phyloP scores from a whole-genome alignment of 805 yeast genomes.

The Hanseniaspora thailandica region DNA sequence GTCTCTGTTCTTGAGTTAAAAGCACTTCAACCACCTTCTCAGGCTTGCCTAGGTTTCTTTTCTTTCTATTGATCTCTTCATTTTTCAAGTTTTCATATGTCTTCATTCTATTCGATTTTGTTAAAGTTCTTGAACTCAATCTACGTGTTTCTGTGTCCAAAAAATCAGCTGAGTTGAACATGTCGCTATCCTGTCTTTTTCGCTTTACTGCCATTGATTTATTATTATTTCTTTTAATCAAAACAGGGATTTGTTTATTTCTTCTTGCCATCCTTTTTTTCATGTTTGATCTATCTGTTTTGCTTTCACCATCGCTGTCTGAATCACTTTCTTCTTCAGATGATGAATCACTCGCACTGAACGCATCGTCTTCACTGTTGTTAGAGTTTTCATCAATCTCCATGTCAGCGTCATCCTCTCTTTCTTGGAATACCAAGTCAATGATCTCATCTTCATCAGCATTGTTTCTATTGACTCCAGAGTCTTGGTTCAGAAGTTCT shows the following conservation, averaged over 20 bases:
- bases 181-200: conserved; percentile 22
- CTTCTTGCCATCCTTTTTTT: conserved; percentile 24
- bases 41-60: neutral
- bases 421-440: conserved; percentile 54
- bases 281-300: conserved; percentile 10
- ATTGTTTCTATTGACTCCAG: conserved; percentile 16
- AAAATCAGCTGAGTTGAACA: conserved; percentile 40
- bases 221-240: conserved; percentile 29
- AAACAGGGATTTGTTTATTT: conserved; percentile 7
- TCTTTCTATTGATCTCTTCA: conserved; percentile 46
- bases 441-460: conserved; percentile 70
- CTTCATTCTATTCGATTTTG: conserved; percentile 65
- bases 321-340: conserved; percentile 20
- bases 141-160: conserved; percentile 42
- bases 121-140: conserved; percentile 65
- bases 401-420: conserved; percentile 32
- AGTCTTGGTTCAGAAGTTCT: conserved; percentile 25
- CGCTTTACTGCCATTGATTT: conserved; percentile 19
- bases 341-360: conserved; percentile 22
- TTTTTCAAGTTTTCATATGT: conserved; percentile 59
- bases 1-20: conserved; percentile 34
- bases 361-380: conserved; percentile 27
- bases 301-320: conserved; percentile 16
- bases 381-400: conserved; percentile 31
- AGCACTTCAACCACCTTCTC: conserved; percentile 32